These are phyloP conservation scores for Asterochloris sp. DNA, from an alignment of 139 green algal species.

Conservation along the genomic window DNA sequence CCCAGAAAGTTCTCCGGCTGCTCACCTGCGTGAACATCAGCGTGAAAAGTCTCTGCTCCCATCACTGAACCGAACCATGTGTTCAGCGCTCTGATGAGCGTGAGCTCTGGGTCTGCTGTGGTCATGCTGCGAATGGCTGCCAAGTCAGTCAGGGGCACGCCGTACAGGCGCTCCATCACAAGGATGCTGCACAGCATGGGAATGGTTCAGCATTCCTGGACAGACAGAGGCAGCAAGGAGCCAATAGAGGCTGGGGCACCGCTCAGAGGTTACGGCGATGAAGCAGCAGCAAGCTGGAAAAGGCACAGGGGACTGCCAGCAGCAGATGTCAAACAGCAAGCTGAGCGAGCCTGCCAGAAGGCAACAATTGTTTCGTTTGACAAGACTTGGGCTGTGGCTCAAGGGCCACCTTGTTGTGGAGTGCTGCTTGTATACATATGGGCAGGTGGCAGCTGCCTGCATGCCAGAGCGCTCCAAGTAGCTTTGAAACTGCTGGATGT, in stretches of 20 bases:
- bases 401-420: slow-evolving; percentile 51
- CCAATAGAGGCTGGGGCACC: not conserved
- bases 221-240: not conserved
- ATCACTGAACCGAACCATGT: slow-evolving; percentile 90
- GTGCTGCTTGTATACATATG: slow-evolving; percentile 73
- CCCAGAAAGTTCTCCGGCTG: not conserved
- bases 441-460: slow-evolving; percentile 65
- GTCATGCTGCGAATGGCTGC: slow-evolving; percentile 74
- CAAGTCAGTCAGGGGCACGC: slow-evolving; percentile 90
- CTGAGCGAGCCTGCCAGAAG: too few relatives aligned
- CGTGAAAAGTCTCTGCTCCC: slow-evolving; percentile 91
- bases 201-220: not conserved
- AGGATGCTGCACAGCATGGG: slow-evolving; percentile 63
- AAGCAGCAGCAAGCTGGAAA: slow-evolving; percentile 1
- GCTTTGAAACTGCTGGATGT: slow-evolving; percentile 72
- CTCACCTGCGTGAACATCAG: slow-evolving; percentile 84
- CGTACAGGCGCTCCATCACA: slow-evolving; percentile 88
- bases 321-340: too few relatives aligned
- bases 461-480: slow-evolving; percentile 73
- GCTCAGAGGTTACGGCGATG: not conserved
- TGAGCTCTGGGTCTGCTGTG: slow-evolving; percentile 23
- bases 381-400: not conserved
- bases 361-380: not conserved
- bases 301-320: not conserved
- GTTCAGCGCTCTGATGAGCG: slow-evolving; percentile 92